A percentile compares a stretch with the other conserved stretches of the same genome.
Conservation (phyloP, 2,329 filamentous ascomycete species). For the Coniochaeta sp. region DNA sequence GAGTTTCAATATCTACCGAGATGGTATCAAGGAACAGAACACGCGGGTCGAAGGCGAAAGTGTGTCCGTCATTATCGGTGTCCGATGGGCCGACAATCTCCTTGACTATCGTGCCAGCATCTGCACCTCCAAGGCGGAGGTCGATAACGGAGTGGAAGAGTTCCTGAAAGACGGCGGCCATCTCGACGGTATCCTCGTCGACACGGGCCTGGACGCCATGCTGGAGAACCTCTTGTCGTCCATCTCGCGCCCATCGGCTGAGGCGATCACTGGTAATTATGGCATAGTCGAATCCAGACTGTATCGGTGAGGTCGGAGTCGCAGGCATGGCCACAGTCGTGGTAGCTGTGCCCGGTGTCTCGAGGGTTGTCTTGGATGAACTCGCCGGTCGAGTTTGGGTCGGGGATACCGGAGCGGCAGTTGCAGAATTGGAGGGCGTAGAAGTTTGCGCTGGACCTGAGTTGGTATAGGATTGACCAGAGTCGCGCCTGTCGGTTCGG, state of each 20-base stretch:
- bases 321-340: slow-evolving; percentile 11
- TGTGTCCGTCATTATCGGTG: slow-evolving; percentile 41
- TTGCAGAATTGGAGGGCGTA: slow-evolving; percentile 7
- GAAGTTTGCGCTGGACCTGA: slow-evolving; percentile 9
- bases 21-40: slow-evolving; percentile 77
- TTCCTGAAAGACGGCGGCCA: slow-evolving; percentile 77
- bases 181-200: slow-evolving; percentile 59
- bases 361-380: slow-evolving; percentile 22
- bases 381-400: slow-evolving; percentile 26
- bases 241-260: slow-evolving; percentile 53
- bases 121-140: slow-evolving; percentile 55
- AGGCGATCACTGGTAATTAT: slow-evolving; percentile 66
- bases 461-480: slow-evolving; percentile 26
- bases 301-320: slow-evolving; percentile 16
- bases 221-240: slow-evolving; percentile 60
- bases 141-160: slow-evolving; percentile 70
- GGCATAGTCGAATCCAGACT: slow-evolving; percentile 58
- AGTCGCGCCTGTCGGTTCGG: slow-evolving; percentile 44
- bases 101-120: slow-evolving; percentile 66
- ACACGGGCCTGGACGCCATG: slow-evolving; percentile 57
- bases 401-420: slow-evolving; percentile 21
- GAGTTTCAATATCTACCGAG: slow-evolving; percentile 65
- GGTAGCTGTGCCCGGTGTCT: slow-evolving; percentile 4
- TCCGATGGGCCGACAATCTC: slow-evolving; percentile 60
- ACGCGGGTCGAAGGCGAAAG: slow-evolving; percentile 50